Conservation (phyloP, 345 rosid genomes). For the Populus alba region DNA sequence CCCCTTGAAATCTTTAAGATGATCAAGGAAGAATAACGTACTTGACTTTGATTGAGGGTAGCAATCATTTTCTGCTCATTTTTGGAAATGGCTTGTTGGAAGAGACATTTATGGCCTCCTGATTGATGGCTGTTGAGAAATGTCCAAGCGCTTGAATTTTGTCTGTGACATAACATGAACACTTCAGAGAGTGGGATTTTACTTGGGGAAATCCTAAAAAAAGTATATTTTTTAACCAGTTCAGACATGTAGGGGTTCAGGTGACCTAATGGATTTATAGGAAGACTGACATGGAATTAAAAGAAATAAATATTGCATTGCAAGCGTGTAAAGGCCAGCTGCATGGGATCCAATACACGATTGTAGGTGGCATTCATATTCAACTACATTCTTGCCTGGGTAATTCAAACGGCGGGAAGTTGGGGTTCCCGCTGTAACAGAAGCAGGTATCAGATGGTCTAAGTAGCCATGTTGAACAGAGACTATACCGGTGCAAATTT, state of each 20-base stretch:
- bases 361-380: constrained; percentile 14
- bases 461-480: constrained; percentile 18
- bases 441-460: constrained; percentile 19
- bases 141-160: constrained; percentile 14
- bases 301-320: constrained; percentile 17
- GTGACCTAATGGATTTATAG: constrained; percentile 1
- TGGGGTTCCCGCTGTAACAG: background rate
- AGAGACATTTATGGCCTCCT: constrained; percentile 2
- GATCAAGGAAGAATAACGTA: constrained; percentile 1
- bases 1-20: constrained; percentile 27
- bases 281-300: constrained; percentile 13
- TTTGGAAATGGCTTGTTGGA: constrained; percentile 11
- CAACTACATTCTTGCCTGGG: constrained; percentile 9
- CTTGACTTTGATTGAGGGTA: constrained; percentile 20
- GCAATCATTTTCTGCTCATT: constrained; percentile 14
- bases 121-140: constrained; percentile 16
- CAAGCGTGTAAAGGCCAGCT: constrained; percentile 13
- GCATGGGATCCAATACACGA: constrained; percentile 7
- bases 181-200: background rate
- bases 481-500: background rate
- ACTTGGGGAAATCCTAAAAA: background rate
- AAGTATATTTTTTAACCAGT: background rate
- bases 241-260: background rate
- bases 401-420: constrained; percentile 10
- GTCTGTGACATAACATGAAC: background rate